Percentiles rank a stretch among this genome's conserved stretches.
Evolutionary conservation across 495 filamentous ascomycete genomes (phyloP).

Genomic region (Apiosordaria backusii): DNA sequence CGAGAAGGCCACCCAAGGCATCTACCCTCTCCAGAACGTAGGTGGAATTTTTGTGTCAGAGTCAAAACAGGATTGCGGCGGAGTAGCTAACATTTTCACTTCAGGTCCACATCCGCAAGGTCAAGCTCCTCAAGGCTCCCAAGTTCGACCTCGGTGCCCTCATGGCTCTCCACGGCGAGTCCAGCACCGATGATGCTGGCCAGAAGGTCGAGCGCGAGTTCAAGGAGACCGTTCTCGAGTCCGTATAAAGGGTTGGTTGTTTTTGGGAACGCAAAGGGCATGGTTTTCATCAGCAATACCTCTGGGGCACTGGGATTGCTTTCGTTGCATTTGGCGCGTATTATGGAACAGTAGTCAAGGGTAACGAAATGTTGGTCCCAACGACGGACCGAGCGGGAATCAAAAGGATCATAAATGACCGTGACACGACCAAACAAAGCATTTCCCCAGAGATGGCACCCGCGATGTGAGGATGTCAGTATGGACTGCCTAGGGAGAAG

Average conservation of each 20-base stretch:
- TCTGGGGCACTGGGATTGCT: slow-evolving; percentile 44
- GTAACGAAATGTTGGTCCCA: slow-evolving; percentile 41
- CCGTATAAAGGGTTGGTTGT: slow-evolving; percentile 65
- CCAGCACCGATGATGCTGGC: slow-evolving; percentile 89
- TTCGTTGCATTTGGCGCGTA: slow-evolving; percentile 58
- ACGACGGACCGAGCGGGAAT: slow-evolving; percentile 36
- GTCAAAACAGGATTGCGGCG: not conserved
- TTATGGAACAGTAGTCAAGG: slow-evolving; percentile 44
- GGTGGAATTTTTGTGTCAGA: slow-evolving; percentile 32
- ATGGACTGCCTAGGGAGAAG: slow-evolving; percentile 5
- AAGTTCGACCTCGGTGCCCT: slow-evolving; percentile 98
- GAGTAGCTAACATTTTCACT: slow-evolving; percentile 22
- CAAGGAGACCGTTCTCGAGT: slow-evolving; percentile 93
- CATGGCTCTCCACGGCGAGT: slow-evolving; percentile 94
- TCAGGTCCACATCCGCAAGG: slow-evolving; percentile 99
- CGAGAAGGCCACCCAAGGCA: slow-evolving; percentile 98
- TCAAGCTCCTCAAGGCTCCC: slow-evolving; percentile 95
- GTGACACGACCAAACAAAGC: slow-evolving; percentile 25
- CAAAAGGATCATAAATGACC: slow-evolving; percentile 36
- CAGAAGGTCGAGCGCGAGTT: slow-evolving; percentile 99
- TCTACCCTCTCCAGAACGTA: slow-evolving; percentile 99
- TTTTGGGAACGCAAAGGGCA: slow-evolving; percentile 41
- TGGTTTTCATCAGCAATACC: slow-evolving; percentile 52
- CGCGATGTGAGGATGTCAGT: slow-evolving; percentile 10
- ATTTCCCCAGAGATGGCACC: slow-evolving; percentile 17